Evolutionary conservation across 495 filamentous ascomycete genomes (phyloP).

Genomic region (Neurospora sublineolata): DNA sequence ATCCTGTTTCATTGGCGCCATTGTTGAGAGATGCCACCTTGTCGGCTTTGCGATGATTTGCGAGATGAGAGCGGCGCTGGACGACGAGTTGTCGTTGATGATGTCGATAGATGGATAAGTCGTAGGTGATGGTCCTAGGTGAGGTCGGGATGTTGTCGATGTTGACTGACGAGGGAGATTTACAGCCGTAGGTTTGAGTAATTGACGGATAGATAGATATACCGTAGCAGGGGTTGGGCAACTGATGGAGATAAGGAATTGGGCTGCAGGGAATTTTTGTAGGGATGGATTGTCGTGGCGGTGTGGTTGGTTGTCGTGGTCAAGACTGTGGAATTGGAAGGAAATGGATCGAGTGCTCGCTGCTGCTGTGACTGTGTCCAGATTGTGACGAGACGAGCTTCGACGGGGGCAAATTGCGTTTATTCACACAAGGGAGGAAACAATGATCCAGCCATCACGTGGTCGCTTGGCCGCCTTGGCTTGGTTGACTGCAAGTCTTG

Average conservation of each 20-base stretch:
- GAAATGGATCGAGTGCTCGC: background rate
- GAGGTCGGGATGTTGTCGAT: background rate
- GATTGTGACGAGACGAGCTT: background rate
- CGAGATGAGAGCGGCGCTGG: background rate
- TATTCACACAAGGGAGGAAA: background rate
- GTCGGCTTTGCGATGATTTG: background rate
- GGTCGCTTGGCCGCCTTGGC: background rate
- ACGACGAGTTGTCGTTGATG: background rate
- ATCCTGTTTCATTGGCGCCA: slow-evolving; percentile 53
- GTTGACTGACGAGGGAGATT: background rate
- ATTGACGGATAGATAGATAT: background rate
- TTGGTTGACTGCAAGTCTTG: background rate
- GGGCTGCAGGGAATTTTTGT: background rate
- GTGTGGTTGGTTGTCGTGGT: background rate
- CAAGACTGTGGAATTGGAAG: background rate
- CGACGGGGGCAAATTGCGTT: background rate
- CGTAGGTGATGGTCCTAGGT: background rate
- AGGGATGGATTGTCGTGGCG: background rate
- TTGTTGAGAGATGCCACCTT: slow-evolving; percentile 32
- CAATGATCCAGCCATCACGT: background rate
- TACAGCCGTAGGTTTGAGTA: background rate
- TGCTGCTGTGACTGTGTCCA: background rate
- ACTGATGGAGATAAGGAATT: background rate
- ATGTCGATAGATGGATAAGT: background rate
- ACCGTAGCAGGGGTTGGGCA: background rate